A percentile compares a stretch with the other conserved stretches of the same genome.
Evolutionary conservation across 1,284 basidiomycete species (phyloP).

Genomic region (Leccinum laetum): DNA sequence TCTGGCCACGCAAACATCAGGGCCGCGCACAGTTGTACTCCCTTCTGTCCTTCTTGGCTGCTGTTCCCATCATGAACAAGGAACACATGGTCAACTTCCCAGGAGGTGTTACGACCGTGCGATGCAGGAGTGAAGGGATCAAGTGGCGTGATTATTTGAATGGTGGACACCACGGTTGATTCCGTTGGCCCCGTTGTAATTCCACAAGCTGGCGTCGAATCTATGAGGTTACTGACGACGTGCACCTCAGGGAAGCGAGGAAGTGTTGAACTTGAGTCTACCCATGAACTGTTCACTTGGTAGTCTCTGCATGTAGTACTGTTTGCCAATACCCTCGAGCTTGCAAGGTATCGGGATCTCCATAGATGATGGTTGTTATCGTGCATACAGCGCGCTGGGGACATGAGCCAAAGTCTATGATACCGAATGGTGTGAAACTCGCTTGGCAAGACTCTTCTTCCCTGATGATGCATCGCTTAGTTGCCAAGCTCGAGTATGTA

Average conservation of each 20-base stretch:
- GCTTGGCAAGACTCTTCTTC: background rate
- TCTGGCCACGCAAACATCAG: conserved; percentile 6
- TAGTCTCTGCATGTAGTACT: background rate
- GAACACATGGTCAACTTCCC: conserved; percentile 6
- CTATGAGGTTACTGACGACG: background rate
- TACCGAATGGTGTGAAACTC: too few relatives aligned
- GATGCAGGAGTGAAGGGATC: background rate
- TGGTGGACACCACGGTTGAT: background rate
- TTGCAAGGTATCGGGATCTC: background rate
- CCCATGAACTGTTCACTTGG: background rate
- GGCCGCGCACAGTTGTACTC: conserved; percentile 2
- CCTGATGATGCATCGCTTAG: background rate
- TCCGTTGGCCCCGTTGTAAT: background rate
- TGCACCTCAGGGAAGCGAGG: background rate
- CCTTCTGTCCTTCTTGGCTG: conserved; percentile 9
- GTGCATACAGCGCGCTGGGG: background rate
- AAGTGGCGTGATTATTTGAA: background rate
- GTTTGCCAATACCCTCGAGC: background rate
- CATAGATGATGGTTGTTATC: background rate
- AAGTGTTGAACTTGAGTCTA: background rate
- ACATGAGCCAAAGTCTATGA: background rate
- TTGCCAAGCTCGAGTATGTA: background rate
- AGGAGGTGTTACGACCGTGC: background rate
- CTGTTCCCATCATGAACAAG: conserved; percentile 8
- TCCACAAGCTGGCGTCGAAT: background rate